phyloP scores from a whole-genome alignment of 768 basidiomycete genomes.

The Imleria badia region DNA sequence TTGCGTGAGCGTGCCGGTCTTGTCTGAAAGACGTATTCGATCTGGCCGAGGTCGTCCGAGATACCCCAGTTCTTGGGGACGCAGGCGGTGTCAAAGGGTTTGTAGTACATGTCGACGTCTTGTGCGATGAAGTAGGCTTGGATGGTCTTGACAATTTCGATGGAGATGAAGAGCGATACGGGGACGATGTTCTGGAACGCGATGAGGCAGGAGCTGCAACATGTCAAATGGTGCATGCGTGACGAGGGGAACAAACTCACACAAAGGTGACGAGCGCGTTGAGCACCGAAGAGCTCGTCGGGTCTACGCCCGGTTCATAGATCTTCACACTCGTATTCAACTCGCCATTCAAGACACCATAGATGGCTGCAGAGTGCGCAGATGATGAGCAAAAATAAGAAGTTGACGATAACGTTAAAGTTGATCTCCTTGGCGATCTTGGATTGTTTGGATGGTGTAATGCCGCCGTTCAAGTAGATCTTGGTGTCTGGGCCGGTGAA shows the following conservation, averaged over 20 bases:
- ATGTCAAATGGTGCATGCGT: background rate
- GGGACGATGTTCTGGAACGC: conserved; percentile 98
- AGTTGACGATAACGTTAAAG: conserved; percentile 96
- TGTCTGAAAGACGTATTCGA: conserved; percentile 94
- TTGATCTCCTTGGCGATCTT: conserved; percentile 99
- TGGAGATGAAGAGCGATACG: conserved; percentile 94
- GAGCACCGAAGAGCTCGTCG: conserved; percentile 58
- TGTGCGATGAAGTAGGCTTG: conserved; percentile 97
- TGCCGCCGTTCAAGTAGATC: conserved; percentile 90
- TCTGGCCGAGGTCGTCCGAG: conserved; percentile 97
- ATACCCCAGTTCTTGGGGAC: conserved; percentile 99
- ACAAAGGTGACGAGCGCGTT: conserved; percentile 89
- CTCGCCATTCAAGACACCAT: conserved; percentile 65
- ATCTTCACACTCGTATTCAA: conserved; percentile 63
- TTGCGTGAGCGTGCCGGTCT: conserved; percentile 96
- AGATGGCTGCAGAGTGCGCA: conserved; percentile 76
- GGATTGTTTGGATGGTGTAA: conserved; percentile 92
- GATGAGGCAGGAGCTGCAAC: conserved; percentile 79
- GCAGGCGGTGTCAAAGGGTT: conserved; percentile 81
- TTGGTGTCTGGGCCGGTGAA: conserved; percentile 93
- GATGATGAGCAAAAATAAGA: conserved; percentile 72
- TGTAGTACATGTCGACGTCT: conserved; percentile 96
- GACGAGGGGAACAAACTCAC: conserved; percentile 47
- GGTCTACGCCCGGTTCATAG: conserved; percentile 68
- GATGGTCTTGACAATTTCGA: conserved; percentile 97